Conservation (phyloP, 257 asterid genomes). For the Solanum bulbocastanum region DNA sequence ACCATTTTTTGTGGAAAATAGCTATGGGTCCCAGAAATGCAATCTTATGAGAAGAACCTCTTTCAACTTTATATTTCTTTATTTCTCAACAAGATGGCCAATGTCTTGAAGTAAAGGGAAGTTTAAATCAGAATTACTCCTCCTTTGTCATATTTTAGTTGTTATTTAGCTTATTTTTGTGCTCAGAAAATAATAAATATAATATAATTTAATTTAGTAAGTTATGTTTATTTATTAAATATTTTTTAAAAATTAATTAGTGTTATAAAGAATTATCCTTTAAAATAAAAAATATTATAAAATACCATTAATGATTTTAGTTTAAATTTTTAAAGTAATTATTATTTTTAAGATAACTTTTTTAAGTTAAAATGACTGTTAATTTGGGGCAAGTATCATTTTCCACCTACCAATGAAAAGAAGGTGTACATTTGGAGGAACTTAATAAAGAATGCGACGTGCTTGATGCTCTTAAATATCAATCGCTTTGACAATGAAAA, state of each 20-base stretch:
- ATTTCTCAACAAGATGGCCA: neutral
- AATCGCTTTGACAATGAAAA: neutral
- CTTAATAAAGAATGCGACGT: neutral
- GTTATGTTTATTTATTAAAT: too few relatives aligned
- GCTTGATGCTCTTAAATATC: neutral
- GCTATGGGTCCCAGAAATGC: neutral
- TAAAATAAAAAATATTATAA: too few relatives aligned
- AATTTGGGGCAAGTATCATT: neutral
- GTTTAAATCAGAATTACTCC: neutral
- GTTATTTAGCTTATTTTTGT: neutral
- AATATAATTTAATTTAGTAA: neutral
- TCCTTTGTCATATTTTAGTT: neutral
- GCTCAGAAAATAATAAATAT: neutral
- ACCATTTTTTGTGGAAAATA: neutral
- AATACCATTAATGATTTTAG: too few relatives aligned
- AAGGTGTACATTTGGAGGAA: neutral
- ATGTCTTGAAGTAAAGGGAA: neutral
- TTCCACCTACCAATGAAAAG: neutral
- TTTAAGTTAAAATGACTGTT: neutral
- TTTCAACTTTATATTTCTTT: too few relatives aligned
- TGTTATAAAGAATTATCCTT: too few relatives aligned
- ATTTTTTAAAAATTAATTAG: neutral
- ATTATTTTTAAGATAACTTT: neutral
- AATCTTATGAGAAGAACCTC: neutral
- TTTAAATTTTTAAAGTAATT: too few relatives aligned